These are phyloP conservation scores for Lenzites betulinus DNA, from an alignment of 768 basidiomycete species.

Conservation along the genomic window DNA sequence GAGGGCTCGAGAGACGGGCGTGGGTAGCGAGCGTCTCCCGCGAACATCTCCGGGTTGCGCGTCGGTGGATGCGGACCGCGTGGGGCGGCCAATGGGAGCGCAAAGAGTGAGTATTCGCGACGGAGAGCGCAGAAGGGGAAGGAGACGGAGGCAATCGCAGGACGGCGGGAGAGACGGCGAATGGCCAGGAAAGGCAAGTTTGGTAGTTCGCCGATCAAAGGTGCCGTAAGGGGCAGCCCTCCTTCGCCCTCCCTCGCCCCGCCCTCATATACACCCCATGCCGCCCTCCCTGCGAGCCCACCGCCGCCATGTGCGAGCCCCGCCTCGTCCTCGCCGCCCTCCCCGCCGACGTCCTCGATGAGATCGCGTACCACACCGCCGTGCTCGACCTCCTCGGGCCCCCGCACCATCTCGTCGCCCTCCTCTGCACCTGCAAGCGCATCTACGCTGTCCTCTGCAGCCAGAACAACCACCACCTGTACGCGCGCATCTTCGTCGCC, in stretches of 20 bases:
- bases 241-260: background rate
- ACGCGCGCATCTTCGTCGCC: conserved; percentile 52
- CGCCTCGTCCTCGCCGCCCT: conserved; percentile 26
- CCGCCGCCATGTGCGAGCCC: background rate
- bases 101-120: no score
- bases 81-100: background rate
- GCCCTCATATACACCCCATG: conserved; percentile 1
- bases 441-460: conserved; percentile 42
- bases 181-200: background rate
- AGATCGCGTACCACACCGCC: conserved; percentile 53
- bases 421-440: conserved; percentile 47
- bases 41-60: background rate
- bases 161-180: background rate
- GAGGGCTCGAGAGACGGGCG: background rate
- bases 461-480: conserved; percentile 43
- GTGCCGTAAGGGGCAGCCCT: background rate
- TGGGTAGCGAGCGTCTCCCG: background rate
- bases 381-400: conserved; percentile 46
- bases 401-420: conserved; percentile 48
- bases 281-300: background rate
- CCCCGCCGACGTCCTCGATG: conserved; percentile 48
- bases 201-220: conserved; percentile 9
- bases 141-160: background rate
- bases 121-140: background rate
- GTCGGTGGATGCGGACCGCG: background rate